Conservation (phyloP, 768 basidiomycete species). For the Pleurotus tuoliensis region DNA sequence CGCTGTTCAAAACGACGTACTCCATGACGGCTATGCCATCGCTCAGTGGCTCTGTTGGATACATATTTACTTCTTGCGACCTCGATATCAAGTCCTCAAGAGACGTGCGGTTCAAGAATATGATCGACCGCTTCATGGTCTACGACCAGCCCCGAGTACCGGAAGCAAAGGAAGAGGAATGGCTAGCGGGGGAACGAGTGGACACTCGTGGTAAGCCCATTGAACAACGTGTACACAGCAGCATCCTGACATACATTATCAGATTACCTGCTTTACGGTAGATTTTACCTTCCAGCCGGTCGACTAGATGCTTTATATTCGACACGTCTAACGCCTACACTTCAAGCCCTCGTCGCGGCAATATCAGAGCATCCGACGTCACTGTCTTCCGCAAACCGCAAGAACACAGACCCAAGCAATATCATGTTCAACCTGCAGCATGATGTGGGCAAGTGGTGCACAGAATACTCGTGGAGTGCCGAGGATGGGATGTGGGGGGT, state of each 20-base stretch:
- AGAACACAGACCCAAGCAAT: conserved; percentile 53
- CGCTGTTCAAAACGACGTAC: conserved; percentile 85
- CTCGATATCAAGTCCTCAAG: conserved; percentile 67
- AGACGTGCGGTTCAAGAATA: conserved; percentile 78
- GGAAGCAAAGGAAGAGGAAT: conserved; percentile 74
- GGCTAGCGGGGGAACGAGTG: conserved; percentile 75
- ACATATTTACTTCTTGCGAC: conserved; percentile 88
- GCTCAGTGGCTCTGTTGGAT: conserved; percentile 88
- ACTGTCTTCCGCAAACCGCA: conserved; percentile 38
- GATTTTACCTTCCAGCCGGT: conserved; percentile 85
- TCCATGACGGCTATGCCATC: conserved; percentile 92
- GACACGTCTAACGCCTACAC: conserved; percentile 69
- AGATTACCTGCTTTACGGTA: conserved; percentile 95
- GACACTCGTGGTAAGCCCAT: conserved; percentile 63
- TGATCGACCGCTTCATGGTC: conserved; percentile 84
- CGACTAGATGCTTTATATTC: conserved; percentile 89
- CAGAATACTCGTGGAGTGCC: conserved; percentile 92
- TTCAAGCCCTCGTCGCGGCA: conserved; percentile 81
- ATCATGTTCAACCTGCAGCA: conserved; percentile 86
- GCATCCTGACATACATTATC: conserved; percentile 12
- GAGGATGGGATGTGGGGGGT: conserved; percentile 94
- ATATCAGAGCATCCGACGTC: conserved; percentile 75
- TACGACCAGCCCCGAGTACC: conserved; percentile 80
- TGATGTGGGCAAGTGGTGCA: conserved; percentile 88
- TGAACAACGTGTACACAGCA: conserved; percentile 7